These are phyloP conservation scores for Kazachstania bromeliacearum DNA, from an alignment of 805 yeast species.

Conservation along the genomic window DNA sequence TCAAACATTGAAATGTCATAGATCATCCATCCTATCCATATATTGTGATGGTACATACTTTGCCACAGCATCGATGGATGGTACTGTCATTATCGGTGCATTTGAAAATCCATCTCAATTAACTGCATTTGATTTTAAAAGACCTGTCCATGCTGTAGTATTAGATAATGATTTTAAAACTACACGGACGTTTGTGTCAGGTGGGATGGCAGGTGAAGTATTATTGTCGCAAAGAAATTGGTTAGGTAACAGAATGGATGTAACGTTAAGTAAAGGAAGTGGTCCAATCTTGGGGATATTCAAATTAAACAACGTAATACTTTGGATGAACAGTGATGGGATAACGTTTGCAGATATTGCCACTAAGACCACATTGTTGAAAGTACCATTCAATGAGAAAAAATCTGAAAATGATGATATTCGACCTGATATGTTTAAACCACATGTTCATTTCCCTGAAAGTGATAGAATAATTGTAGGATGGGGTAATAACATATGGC, in stretches of 20 bases:
- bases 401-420: constrained; percentile 32
- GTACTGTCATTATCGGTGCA: constrained; percentile 78
- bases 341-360: constrained; percentile 55
- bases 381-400: constrained; percentile 44
- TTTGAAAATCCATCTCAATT: constrained; percentile 47
- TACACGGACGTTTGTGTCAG: constrained; percentile 63
- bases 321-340: constrained; percentile 84
- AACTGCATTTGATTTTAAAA: constrained; percentile 66
- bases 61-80: constrained; percentile 90
- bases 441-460: constrained; percentile 60
- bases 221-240: constrained; percentile 69
- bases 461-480: constrained; percentile 61
- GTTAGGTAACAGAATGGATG: constrained; percentile 76
- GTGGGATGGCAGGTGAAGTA: constrained; percentile 85
- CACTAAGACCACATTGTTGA: constrained; percentile 39
- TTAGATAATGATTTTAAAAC: constrained; percentile 59
- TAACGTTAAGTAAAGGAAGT: constrained; percentile 43
- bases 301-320: constrained; percentile 51
- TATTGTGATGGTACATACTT: constrained; percentile 65
- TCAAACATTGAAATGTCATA: constrained; percentile 72
- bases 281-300: constrained; percentile 67
- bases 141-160: constrained; percentile 84
- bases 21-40: constrained; percentile 71
- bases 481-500: constrained; percentile 78
- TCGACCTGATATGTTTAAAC: constrained; percentile 77